These are phyloP conservation scores for Westerdykella sp. DNA, from an alignment of 2,329 filamentous ascomycete genomes.

Conservation along the genomic window DNA sequence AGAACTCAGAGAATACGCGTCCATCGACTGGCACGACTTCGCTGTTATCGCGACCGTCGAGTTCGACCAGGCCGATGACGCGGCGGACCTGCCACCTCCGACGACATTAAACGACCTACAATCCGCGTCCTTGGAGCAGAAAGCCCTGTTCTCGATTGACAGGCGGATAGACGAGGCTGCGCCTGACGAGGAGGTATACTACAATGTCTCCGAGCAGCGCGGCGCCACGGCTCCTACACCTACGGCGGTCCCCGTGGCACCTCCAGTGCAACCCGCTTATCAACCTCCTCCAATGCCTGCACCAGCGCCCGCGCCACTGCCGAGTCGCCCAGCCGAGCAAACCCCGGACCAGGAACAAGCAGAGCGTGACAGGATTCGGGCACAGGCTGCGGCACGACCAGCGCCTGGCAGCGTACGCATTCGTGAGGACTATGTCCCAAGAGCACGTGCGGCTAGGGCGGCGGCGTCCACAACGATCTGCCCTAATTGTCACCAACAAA, in stretches of 20 bases:
- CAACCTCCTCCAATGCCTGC: conserved; percentile 14
- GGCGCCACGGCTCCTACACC: conserved; percentile 11
- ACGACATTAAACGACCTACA: conserved; percentile 87
- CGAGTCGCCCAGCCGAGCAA: conserved; percentile 24
- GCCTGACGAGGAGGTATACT: conserved; percentile 60
- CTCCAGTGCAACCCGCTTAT: conserved; percentile 25
- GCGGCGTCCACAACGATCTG: conserved; percentile 67
- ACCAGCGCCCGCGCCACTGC: conserved; percentile 23
- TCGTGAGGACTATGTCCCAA: conserved; percentile 84
- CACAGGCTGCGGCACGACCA: conserved; percentile 69
- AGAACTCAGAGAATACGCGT: conserved; percentile 68
- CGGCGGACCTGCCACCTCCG: conserved; percentile 77
- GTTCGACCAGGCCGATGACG: conserved; percentile 84
- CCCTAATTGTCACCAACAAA: conserved; percentile 87
- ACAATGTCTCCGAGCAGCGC: conserved; percentile 30
- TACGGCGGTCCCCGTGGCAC: conserved; percentile 20
- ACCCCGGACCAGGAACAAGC: conserved; percentile 31
- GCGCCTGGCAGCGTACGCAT: conserved; percentile 74
- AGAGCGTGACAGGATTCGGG: conserved; percentile 59
- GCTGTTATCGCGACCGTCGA: conserved; percentile 90
- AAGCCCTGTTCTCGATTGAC: conserved; percentile 81
- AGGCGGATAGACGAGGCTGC: conserved; percentile 92
- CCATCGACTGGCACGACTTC: conserved; percentile 98
- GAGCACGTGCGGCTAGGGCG: conserved; percentile 65
- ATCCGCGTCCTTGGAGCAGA: conserved; percentile 89